A percentile compares a stretch with the other conserved stretches of the same genome.
Evolutionary conservation across 441 rosid genomes (phyloP).

Genomic region (Aleurites moluccanus): DNA sequence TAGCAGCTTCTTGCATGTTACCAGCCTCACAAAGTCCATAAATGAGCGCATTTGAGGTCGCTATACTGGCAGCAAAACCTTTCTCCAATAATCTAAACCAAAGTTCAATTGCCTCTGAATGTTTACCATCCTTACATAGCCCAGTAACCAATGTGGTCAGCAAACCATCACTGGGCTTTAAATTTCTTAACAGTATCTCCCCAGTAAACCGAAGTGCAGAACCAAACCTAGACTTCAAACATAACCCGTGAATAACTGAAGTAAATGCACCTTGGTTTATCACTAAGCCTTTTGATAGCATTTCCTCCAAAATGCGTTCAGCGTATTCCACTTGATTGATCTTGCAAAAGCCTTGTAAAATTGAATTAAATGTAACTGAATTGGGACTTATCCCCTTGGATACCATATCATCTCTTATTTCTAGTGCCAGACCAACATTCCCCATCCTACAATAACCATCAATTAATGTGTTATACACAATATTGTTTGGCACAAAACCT

Average conservation of each 20-base stretch:
- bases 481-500: constrained; percentile 55
- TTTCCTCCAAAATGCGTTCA: constrained; percentile 53
- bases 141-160: constrained; percentile 59
- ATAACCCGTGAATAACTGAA: constrained; percentile 57
- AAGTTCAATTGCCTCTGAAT: constrained; percentile 55
- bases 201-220: constrained; percentile 46
- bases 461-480: constrained; percentile 71
- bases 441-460: constrained; percentile 62
- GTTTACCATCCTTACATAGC: constrained; percentile 59
- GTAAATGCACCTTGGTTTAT: constrained; percentile 52
- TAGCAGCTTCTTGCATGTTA: constrained; percentile 48
- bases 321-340: constrained; percentile 50
- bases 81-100: constrained; percentile 50
- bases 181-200: constrained; percentile 61
- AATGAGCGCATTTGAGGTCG: constrained; percentile 75
- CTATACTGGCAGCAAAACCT: constrained; percentile 44
- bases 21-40: constrained; percentile 70
- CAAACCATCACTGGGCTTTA: constrained; percentile 64
- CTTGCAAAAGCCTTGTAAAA: constrained; percentile 60
- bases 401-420: constrained; percentile 58
- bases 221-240: constrained; percentile 45
- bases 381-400: constrained; percentile 60
- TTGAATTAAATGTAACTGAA: constrained; percentile 64
- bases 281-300: constrained; percentile 48
- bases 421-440: constrained; percentile 49